Base-by-base conservation (phyloP, 306 rosid genomes). In the Rosa multiflora region DNA sequence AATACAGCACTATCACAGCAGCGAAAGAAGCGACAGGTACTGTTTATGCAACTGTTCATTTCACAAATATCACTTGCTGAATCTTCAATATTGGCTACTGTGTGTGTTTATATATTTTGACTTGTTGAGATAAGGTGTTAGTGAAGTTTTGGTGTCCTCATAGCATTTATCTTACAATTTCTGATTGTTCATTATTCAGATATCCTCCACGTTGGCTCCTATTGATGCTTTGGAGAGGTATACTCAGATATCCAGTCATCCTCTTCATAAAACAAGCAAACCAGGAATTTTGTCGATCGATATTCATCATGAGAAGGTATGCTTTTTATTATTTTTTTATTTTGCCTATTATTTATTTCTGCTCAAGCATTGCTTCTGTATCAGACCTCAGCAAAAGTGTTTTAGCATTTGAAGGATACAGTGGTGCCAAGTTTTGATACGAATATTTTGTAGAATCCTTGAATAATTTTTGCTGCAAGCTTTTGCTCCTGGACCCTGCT, bases 201-300 rank as follows among this genome's bases (percentile, higher is more conserved):
- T 93, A 82, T 88, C 98, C 71, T 79, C 97, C 67, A 88, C 94
- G 1, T 84, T 96, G 94, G 94, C 98, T 81, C 82, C 98, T 44
- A 58, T 89, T 89, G 98, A 91, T 21, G 92, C 87, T 79, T 5
- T 96, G 64, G 99, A 90, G 85, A 84, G 89, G 74, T 96, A 91
- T 81, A 96, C 97, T 48, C 99, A 93, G 83, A 96, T 93, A 83
- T 93, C 99, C 76, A 96, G 99, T 72, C 99, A 96, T 47, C 99
- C 99, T 70, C 89, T 96, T 73, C 97, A 96, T 83, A 96, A 91
- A 88, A 96, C 99, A 18, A 96, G 72, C 93, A 96, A 93, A 84
- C 99, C 96, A 52, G 99, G 99, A 70, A 89, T 96, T 86, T 66
- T 73, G 79, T 90, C 94, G 72, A 84, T 96, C 73, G 99, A 96